Evolutionary conservation across 169 alveolate species (phyloP), one percentile per base, ranked within the genome.

Genomic region (Cryptosporidium sp.): DNA sequence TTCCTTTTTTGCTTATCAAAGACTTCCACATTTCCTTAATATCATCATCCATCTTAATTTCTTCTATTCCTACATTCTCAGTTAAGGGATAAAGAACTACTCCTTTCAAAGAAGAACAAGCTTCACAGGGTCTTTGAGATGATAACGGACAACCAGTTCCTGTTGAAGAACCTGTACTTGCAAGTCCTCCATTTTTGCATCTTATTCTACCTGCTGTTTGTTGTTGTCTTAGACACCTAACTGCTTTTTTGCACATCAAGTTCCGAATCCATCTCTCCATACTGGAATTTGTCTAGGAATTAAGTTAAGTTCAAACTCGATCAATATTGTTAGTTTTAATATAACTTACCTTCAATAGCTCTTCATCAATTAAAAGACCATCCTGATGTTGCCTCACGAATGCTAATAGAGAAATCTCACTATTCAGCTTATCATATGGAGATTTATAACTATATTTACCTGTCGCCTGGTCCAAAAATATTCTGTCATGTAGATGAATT

Each of bases 141-240:
- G 61, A 80, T 12, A 80, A 33, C 0, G 89, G 75, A 62, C 89
- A 80, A 9, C 89, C 89, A 10, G 89, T 60, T 18, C 89, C 89
- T 12, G 62, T 26, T 4, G 89, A 80, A 48, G 73, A 80, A 3
- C 89, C 89, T 7, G 75, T 80, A 26, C 89, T 80, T 7, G 69
- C 89, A 3, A 42, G 48, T 14, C 89, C 89, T 9, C 89, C 89
- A 65, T 80, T 60, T 53, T 61, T 80, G 37, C 89, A 80, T n/a
- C 75, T 60, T 8, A 80, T 80, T 67, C 75, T 80, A 60, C 89
- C 89, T 62, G 89, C 89, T 10, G 44, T 70, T 80, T 80, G 89
- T 26, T 80, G 89, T 31, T 80, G 89, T 80, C 89, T 80, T 2
- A 80, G 75, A 37, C 89, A 80, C 42, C 89, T 80, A 29, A 80